These are phyloP conservation scores for Fragaria iinumae DNA, from an alignment of 306 rosid genomes.

Conservation along the genomic window DNA sequence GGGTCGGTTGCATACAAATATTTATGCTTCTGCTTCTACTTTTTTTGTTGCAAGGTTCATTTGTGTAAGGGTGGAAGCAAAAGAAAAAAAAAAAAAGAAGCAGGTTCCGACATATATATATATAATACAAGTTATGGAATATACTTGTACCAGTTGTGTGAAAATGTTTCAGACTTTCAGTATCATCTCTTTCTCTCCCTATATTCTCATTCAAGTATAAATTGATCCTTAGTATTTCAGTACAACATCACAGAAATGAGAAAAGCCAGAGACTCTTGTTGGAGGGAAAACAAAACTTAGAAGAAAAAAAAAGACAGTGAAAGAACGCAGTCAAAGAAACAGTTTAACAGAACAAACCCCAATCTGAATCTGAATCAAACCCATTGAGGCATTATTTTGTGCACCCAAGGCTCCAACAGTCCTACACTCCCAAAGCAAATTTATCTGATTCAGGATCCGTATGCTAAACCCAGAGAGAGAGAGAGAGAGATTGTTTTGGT, in stretches of 20 bases:
- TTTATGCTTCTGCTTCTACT: not conserved
- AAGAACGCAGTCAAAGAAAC: too few relatives aligned
- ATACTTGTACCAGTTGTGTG: not conserved
- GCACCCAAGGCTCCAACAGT: too few relatives aligned
- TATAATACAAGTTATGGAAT: not conserved
- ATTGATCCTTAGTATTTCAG: not conserved
- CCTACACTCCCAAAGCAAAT: too few relatives aligned
- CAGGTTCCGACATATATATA: not conserved
- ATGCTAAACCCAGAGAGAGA: too few relatives aligned
- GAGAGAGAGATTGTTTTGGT: too few relatives aligned
- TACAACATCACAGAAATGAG: not conserved
- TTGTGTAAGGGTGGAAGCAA: conserved; percentile 6
- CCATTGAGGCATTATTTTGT: too few relatives aligned
- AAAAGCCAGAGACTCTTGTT: not conserved
- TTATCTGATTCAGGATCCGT: too few relatives aligned
- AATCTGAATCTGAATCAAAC: too few relatives aligned
- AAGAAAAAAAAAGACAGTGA: too few relatives aligned
- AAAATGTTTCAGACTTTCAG: not conserved
- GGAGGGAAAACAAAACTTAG: too few relatives aligned
- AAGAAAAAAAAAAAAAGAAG: too few relatives aligned
- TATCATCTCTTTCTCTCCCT: not conserved
- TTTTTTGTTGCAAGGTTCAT: not conserved
- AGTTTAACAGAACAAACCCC: too few relatives aligned
- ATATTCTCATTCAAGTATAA: not conserved
- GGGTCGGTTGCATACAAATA: not conserved